Base-by-base conservation (phyloP, 2,329 filamentous ascomycete genomes). In the Chaetoscypha palmicola region DNA sequence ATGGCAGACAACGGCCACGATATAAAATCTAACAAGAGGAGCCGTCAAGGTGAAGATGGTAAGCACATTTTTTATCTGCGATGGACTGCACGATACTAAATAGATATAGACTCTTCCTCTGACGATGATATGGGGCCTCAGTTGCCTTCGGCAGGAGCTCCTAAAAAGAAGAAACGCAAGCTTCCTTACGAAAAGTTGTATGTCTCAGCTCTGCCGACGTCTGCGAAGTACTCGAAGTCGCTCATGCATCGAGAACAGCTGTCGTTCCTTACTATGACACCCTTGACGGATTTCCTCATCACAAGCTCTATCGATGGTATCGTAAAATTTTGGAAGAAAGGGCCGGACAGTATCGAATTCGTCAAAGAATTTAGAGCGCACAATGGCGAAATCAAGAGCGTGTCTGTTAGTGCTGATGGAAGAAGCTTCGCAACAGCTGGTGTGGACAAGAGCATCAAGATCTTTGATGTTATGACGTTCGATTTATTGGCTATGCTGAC, bases 321-420 rank as follows among this genome's bases (percentile, higher is more conserved):
- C 1, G 91, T 97, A 56, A 98, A 98, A 66, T 98, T 98, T 64
- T 98, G 92, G 92, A 98, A 98, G 70, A 98, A 98, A 69, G 77
- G 86, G 52, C 82, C 79, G 1, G 81, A 86, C 24, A 87, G 87
- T 1, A 86, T 98, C 46, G 94, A 98, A 67, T 98, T 98, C 60
- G 91, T 97, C 41, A 98, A 98, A 68, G 90, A 98, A 67, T 98
- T 95, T 69, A 83, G 82, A 60, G 90, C 92, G 5, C 94, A 98
- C 66, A 74, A 77, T 45, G 86, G 87, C 40, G 87, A 94, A 60
- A 87, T 97, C 60, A 80, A 73, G 48, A 84, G 83, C 21, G 86
- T 92, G 34, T 92, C 82, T 28, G 83, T 86, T 51, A 97, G 91
- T 66, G 77, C 81, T 31, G 92, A 98, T 64, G 92, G 92, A 1